A percentile compares a stretch with the other conserved stretches of the same genome.
These are phyloP conservation scores for Leishmania braziliensis DNA, from an alignment of 208 protist species.

Conservation along the genomic window DNA sequence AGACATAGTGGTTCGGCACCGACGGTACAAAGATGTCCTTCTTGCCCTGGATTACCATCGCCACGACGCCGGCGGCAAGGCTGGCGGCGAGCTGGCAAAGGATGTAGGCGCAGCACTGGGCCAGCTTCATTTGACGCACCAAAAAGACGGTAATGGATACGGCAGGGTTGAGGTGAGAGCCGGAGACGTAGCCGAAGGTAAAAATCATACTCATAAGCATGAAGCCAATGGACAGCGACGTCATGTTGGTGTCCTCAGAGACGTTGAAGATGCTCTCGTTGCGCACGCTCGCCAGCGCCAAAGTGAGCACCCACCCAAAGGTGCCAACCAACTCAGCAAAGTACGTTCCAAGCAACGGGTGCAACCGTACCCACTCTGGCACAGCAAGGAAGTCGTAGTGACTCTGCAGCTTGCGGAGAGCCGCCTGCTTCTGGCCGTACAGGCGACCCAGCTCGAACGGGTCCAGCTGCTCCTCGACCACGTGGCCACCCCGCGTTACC, in stretches of 20 bases:
- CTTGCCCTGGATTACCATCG: constrained; percentile 78
- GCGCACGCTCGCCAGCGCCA: constrained; percentile 72
- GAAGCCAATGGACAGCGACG: constrained; percentile 76
- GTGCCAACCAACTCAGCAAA: constrained; percentile 80
- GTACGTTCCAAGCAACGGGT: constrained; percentile 82
- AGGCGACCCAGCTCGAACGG: constrained; percentile 62
- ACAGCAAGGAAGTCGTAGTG: constrained; percentile 74
- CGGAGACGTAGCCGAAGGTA: constrained; percentile 82
- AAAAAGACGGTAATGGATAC: constrained; percentile 80
- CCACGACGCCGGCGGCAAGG: constrained; percentile 66
- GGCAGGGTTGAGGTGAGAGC: constrained; percentile 86
- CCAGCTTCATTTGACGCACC: constrained; percentile 53
- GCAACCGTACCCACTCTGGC: constrained; percentile 82
- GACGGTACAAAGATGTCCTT: constrained; percentile 73
- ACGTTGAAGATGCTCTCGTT: constrained; percentile 66
- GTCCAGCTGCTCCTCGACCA: constrained; percentile 58
- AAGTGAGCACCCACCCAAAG: constrained; percentile 76
- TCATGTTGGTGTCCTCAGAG: constrained; percentile 72
- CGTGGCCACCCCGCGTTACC: constrained; percentile 51
- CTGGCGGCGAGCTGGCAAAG: constrained; percentile 68
- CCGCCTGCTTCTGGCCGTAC: constrained; percentile 71
- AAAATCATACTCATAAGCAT: constrained; percentile 87
- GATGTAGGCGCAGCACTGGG: constrained; percentile 60
- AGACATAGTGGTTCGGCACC: constrained; percentile 58
- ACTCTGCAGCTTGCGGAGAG: constrained; percentile 52